A percentile compares a stretch with the other conserved stretches of the same genome.
Evolutionary conservation across 768 basidiomycete genomes (phyloP).

Genomic region (Psilocybe cubensis): DNA sequence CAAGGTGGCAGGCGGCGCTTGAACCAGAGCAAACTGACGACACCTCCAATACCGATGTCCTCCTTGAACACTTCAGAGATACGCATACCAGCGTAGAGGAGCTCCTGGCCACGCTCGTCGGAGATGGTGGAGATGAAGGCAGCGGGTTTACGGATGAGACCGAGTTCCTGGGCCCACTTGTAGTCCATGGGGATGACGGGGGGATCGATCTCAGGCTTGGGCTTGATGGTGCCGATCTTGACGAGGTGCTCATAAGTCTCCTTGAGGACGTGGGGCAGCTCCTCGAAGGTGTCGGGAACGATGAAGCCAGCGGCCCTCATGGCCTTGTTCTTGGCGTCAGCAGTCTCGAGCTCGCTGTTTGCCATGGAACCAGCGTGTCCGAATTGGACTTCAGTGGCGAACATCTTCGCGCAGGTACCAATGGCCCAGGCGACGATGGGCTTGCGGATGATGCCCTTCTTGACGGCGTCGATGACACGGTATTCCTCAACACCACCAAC

Average conservation of each 20-base stretch:
- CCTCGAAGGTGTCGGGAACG: slow-evolving; percentile 97
- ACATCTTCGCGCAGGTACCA: slow-evolving; percentile 99
- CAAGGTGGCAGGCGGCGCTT: slow-evolving; percentile 91
- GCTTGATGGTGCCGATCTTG: slow-evolving; percentile 62
- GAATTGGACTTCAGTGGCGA: slow-evolving; percentile 98
- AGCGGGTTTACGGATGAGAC: slow-evolving; percentile 97
- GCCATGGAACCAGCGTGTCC: slow-evolving; percentile 99
- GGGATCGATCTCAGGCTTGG: slow-evolving; percentile 81
- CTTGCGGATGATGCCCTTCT: slow-evolving; percentile 91
- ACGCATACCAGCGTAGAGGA: slow-evolving; percentile 98
- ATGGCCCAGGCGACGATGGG: slow-evolving; percentile 99
- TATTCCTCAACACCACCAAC: slow-evolving; percentile 99
- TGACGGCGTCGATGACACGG: slow-evolving; percentile 97
- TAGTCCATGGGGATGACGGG: slow-evolving; percentile 99
- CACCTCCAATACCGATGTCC: slow-evolving; percentile 95
- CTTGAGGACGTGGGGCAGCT: slow-evolving; percentile 84
- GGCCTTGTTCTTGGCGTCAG: slow-evolving; percentile 95
- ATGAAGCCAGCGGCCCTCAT: slow-evolving; percentile 96
- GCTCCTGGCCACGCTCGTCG: slow-evolving; percentile 98
- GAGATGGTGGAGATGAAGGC: slow-evolving; percentile 99
- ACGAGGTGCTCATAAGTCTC: slow-evolving; percentile 88
- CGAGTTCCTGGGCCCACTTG: slow-evolving; percentile 99
- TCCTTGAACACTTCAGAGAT: slow-evolving; percentile 99
- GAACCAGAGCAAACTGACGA: slow-evolving; percentile 96
- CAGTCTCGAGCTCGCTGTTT: slow-evolving; percentile 96